phyloP scores from a whole-genome alignment of 1,284 basidiomycete species.

The Thelephora terrestris region DNA sequence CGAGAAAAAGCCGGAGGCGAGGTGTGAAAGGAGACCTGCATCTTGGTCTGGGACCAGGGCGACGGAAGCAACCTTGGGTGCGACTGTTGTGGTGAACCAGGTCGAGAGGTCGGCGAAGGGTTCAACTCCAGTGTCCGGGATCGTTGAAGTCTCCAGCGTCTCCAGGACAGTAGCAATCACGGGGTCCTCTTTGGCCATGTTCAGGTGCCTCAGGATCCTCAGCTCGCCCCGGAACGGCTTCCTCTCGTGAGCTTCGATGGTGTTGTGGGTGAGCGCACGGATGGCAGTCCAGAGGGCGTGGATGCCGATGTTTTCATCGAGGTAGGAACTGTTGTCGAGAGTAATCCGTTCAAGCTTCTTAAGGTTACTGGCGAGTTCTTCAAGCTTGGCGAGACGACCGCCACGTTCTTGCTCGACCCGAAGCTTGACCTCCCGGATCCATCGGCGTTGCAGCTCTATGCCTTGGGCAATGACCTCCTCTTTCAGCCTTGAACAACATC shows the following conservation, averaged over 20 bases:
- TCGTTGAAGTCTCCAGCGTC: slow-evolving; percentile 64
- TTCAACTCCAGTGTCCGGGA: slow-evolving; percentile 82
- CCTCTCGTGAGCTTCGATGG: slow-evolving; percentile 50
- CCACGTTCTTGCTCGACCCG: slow-evolving; percentile 96
- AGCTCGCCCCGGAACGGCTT: slow-evolving; percentile 87
- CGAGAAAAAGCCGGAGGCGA: slow-evolving; percentile 74
- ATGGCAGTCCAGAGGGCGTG: slow-evolving; percentile 75
- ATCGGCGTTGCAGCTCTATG: slow-evolving; percentile 92
- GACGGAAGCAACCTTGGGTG: slow-evolving; percentile 78
- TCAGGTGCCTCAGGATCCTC: slow-evolving; percentile 66
- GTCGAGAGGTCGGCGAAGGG: slow-evolving; percentile 81
- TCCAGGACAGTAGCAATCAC: slow-evolving; percentile 63
- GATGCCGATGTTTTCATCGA: slow-evolving; percentile 84
- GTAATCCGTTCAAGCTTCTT: slow-evolving; percentile 88
- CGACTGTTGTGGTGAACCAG: slow-evolving; percentile 85
- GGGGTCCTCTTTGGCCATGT: slow-evolving; percentile 60
- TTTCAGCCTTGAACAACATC: slow-evolving; percentile 50
- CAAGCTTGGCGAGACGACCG: slow-evolving; percentile 89
- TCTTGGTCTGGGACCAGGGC: slow-evolving; percentile 86
- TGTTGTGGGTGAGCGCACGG: slow-evolving; percentile 46
- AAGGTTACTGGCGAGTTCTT: slow-evolving; percentile 83
- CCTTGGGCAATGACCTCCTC: slow-evolving; percentile 96
- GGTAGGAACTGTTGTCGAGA: slow-evolving; percentile 81
- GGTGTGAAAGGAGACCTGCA: slow-evolving; percentile 80
- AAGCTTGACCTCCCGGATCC: slow-evolving; percentile 94